Evolutionary conservation across 768 basidiomycete genomes (phyloP).

Genomic region (Sutorius australiensis): DNA sequence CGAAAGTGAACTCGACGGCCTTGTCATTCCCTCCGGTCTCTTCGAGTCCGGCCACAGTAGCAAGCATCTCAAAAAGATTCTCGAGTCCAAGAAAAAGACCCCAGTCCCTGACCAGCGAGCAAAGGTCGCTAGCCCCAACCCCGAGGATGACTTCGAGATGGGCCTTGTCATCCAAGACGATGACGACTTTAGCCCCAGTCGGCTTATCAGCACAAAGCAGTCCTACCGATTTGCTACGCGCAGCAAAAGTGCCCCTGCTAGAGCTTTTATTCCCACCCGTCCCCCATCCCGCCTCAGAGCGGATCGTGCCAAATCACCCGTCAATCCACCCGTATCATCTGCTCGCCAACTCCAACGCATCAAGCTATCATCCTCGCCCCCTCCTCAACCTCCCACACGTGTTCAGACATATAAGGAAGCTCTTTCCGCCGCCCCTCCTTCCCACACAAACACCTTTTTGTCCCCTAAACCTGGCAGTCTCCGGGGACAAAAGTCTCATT

Average conservation of each 20-base stretch:
- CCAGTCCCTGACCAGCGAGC: conserved; percentile 53
- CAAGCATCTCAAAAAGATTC: conserved; percentile 45
- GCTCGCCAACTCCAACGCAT: conserved; percentile 65
- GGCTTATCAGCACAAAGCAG: conserved; percentile 52
- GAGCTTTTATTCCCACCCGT: conserved; percentile 46
- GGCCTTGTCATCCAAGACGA: conserved; percentile 84
- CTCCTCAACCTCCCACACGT: conserved; percentile 47
- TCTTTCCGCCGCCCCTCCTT: conserved; percentile 46
- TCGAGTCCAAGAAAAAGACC: conserved; percentile 51
- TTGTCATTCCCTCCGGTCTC: conserved; percentile 70
- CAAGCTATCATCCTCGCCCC: conserved; percentile 67
- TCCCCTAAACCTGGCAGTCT: conserved; percentile 69
- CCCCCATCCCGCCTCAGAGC: conserved; percentile 60
- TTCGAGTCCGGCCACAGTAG: conserved; percentile 69
- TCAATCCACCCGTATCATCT: conserved; percentile 67
- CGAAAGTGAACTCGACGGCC: conserved; percentile 74
- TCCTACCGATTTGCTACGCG: conserved; percentile 44
- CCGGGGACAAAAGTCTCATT: conserved; percentile 81
- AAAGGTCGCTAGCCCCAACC: conserved; percentile 56
- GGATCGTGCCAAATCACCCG: conserved; percentile 71
- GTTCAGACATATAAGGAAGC: conserved; percentile 59
- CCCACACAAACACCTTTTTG: conserved; percentile 55
- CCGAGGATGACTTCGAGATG: conserved; percentile 82
- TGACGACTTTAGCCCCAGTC: conserved; percentile 75
- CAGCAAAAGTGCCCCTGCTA: conserved; percentile 58